Conservation (phyloP, 2,329 filamentous ascomycete species). For the Hawksworthiomyces lignivorus region DNA sequence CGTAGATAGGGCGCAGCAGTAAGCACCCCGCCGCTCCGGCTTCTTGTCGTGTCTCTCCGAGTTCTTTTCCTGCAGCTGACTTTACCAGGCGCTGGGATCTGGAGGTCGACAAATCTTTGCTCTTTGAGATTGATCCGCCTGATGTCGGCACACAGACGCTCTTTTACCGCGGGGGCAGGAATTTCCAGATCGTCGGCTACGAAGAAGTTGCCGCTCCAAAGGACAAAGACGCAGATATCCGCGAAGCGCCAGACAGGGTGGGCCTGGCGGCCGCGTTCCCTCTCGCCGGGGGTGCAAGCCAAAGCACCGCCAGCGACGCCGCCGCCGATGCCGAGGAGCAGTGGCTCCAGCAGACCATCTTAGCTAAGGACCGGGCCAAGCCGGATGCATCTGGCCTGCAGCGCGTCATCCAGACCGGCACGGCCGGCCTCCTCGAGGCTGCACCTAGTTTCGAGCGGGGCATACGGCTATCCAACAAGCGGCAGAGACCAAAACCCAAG, state of each 20-base stretch:
- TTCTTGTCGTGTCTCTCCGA: background rate
- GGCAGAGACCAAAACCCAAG: constrained; percentile 39
- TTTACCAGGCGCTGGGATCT: constrained; percentile 60
- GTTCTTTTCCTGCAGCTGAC: background rate
- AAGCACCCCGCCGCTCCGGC: constrained; percentile 20
- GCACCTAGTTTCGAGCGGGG: constrained; percentile 78
- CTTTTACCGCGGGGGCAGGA: constrained; percentile 83
- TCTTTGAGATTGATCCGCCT: constrained; percentile 81
- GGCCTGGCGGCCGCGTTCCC: constrained; percentile 68
- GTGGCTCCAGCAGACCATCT: constrained; percentile 30
- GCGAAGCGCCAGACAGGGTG: constrained; percentile 82
- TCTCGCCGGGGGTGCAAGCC: constrained; percentile 77
- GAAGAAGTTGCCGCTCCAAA: constrained; percentile 88
- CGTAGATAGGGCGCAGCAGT: constrained; percentile 83
- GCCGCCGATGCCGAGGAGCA: constrained; percentile 68
- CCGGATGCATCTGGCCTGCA: constrained; percentile 27
- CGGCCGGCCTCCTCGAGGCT: constrained; percentile 67
- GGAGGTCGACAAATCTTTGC: constrained; percentile 68
- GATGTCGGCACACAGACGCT: constrained; percentile 92
- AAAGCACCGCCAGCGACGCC: constrained; percentile 77
- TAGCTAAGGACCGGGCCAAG: constrained; percentile 19
- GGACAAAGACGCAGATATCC: constrained; percentile 87
- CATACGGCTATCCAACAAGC: constrained; percentile 59
- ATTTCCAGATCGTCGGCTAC: constrained; percentile 89
- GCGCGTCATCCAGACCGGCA: constrained; percentile 74